Evolutionary conservation across 2,329 filamentous ascomycete genomes (phyloP), one percentile per base, ranked within the genome.

Genomic region (Tolypocladium tropicale): DNA sequence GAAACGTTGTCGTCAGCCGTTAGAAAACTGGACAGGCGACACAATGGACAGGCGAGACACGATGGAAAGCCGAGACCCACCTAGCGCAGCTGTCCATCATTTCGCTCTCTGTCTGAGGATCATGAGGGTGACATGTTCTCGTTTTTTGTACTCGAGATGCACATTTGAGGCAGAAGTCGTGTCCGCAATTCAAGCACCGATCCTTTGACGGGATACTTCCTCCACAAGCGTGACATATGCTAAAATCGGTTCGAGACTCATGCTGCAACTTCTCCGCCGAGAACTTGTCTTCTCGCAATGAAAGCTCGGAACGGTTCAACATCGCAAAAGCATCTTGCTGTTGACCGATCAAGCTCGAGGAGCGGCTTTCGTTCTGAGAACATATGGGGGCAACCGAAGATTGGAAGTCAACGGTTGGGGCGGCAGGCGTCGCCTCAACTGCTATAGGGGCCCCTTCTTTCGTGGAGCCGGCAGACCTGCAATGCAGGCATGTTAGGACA

Each of bases 191-290:
- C 33, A 68, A 63, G 60, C 79, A 83, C 50, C 70, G 70, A 10
- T 67, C 67, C 33, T 69, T 67, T 14, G 69, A 66, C 49, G 63
- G 67, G 39, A 76, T 70, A 43, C 67, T 68, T 49, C 72, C 70
- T 14, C 73, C 74, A 60, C 79, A 83, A 11, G 77, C 66, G 60
- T 82, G 80, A 58, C 80, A 83, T 30, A 75, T 65, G 54, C 71
- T 73, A 43, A 65, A 62, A 48, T 67, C 69, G 49, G 57, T 56
- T 7, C 54, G 54, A 48, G 51, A 39, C 57, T 57, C 49, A 62
- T 58, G 32, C 63, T 60, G 58, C 23, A 10, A 57, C 48, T 54
- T 59, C n/a, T 72, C 69, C 41, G 77, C 73, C 54, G 74, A 75
- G 48, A 76, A 67, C 76, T 74, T 78, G 53, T 75, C 74, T 33